Evolutionary conservation across 2,329 filamentous ascomycete species (phyloP).

Genomic region (Venturia effusa): DNA sequence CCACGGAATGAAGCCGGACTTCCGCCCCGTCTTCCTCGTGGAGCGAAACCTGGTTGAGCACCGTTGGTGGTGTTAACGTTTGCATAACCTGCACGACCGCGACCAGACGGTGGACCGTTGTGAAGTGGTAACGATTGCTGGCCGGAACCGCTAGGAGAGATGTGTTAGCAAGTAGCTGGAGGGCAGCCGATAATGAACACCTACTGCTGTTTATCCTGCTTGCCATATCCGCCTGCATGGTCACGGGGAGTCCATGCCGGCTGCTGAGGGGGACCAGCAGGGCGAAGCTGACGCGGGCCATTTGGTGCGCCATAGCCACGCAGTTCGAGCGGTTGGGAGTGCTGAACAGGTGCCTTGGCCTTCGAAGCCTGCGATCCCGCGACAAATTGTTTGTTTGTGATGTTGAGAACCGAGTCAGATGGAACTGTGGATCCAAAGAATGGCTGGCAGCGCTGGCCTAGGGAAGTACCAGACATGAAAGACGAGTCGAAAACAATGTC

Average conservation of each 20-base stretch:
- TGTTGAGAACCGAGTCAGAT: conserved; percentile 77
- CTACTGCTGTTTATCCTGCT: not conserved
- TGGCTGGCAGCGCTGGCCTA: conserved; percentile 79
- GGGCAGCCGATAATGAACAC: conserved; percentile 15
- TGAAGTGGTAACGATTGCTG: conserved; percentile 7
- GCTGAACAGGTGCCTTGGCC: conserved; percentile 41
- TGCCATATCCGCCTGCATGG: not conserved
- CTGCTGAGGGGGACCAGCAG: conserved; percentile 46
- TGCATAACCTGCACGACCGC: conserved; percentile 9
- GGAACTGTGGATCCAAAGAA: conserved; percentile 93
- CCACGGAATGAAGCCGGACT: not conserved
- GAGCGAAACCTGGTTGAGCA: not conserved
- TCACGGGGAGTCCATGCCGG: conserved; percentile 45
- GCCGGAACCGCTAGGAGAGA: not conserved
- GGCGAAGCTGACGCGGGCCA: conserved; percentile 45
- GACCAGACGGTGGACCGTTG: conserved; percentile 6
- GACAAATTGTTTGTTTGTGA: conserved; percentile 71
- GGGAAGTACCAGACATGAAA: conserved; percentile 93
- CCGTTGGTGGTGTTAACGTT: conserved; percentile 6
- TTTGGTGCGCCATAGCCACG: conserved; percentile 45
- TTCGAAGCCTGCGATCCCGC: conserved; percentile 49
- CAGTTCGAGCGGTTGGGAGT: conserved; percentile 41
- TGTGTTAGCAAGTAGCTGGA: conserved; percentile 16
- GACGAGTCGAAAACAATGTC: conserved; percentile 89
- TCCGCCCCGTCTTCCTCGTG: not conserved